These are phyloP conservation scores for Gracilaria vermiculophylla DNA, from an alignment of 23 red algal species.

Conservation along the genomic window DNA sequence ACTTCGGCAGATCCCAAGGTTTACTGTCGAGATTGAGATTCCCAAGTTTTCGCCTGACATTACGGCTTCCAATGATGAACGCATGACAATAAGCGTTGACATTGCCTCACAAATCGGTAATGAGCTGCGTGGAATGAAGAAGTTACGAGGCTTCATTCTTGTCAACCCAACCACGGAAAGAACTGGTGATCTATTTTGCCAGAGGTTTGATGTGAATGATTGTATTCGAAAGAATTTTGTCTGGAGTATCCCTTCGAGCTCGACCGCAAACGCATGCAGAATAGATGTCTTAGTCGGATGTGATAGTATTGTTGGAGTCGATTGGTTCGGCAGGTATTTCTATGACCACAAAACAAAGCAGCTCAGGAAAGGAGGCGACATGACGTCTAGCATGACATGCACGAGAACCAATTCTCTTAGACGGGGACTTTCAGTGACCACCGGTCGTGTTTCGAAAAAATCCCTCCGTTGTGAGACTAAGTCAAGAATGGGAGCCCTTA, in stretches of 20 bases:
- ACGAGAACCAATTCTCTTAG: not conserved
- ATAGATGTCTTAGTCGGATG: conserved; percentile 33
- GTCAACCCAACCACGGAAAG: not conserved
- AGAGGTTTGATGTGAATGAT: conserved; percentile 9
- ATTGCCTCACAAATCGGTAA: conserved; percentile 10
- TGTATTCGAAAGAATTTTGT: not conserved
- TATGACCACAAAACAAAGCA: conserved; percentile 5
- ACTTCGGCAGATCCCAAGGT: conserved; percentile 23
- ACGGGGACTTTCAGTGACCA: conserved; percentile 4
- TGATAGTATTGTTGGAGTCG: conserved; percentile 30
- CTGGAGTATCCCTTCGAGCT: not conserved
- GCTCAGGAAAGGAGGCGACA: not conserved
- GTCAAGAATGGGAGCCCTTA: not conserved
- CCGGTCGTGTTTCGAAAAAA: conserved; percentile 39
- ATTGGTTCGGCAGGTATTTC: not conserved
- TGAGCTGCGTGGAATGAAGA: not conserved
- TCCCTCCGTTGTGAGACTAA: not conserved
- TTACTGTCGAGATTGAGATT: conserved; percentile 2
- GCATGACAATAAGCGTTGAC: not conserved
- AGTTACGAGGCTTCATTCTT: conserved; percentile 23
- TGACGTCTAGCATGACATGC: not conserved
- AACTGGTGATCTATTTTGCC: not conserved
- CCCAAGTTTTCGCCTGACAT: not conserved
- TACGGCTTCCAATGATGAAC: not conserved
- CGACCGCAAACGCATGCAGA: not conserved